Percentiles rank a stretch among this genome's conserved stretches.
Evolutionary conservation across 345 rosid species (phyloP).

Genomic region (sweet orange (Citrus sinensis)): DNA sequence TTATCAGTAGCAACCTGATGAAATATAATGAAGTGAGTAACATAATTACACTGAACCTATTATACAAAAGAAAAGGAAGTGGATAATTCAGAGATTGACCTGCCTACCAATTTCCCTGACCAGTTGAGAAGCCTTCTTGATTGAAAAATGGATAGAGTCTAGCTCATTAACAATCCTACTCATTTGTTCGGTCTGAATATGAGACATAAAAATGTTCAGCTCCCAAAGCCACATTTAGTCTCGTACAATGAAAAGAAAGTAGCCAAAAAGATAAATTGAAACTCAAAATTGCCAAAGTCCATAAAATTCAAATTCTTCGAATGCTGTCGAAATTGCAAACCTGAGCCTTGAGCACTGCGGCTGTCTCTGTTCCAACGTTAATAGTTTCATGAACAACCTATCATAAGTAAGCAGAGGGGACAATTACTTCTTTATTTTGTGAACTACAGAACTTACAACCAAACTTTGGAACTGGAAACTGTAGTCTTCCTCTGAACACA

Average conservation of each 20-base stretch:
- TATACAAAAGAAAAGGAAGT: constrained; percentile 11
- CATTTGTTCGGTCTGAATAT: constrained; percentile 93
- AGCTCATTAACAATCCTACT: constrained; percentile 94
- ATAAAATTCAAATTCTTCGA: neutral
- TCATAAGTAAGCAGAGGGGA: constrained; percentile 1
- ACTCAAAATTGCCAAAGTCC: neutral
- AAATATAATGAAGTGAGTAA: neutral
- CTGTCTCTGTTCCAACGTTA: constrained; percentile 83
- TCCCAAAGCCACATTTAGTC: neutral
- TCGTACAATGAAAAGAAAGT: neutral
- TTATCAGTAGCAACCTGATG: constrained; percentile 90
- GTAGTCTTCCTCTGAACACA: neutral
- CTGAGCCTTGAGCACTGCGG: constrained; percentile 92
- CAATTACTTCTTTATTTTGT: constrained; percentile 1
- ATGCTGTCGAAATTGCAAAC: constrained; percentile 32
- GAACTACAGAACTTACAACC: neutral
- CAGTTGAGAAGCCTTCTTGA: constrained; percentile 88
- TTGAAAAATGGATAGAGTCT: constrained; percentile 91
- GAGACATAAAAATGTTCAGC: constrained; percentile 21
- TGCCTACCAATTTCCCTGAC: constrained; percentile 99
- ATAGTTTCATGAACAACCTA: constrained; percentile 89
- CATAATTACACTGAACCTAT: neutral
- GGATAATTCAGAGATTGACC: constrained; percentile 53
- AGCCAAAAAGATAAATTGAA: constrained; percentile 9
- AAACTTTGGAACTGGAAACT: neutral